phyloP scores from a whole-genome alignment of 768 basidiomycete genomes.

The Boletellus sp. region DNA sequence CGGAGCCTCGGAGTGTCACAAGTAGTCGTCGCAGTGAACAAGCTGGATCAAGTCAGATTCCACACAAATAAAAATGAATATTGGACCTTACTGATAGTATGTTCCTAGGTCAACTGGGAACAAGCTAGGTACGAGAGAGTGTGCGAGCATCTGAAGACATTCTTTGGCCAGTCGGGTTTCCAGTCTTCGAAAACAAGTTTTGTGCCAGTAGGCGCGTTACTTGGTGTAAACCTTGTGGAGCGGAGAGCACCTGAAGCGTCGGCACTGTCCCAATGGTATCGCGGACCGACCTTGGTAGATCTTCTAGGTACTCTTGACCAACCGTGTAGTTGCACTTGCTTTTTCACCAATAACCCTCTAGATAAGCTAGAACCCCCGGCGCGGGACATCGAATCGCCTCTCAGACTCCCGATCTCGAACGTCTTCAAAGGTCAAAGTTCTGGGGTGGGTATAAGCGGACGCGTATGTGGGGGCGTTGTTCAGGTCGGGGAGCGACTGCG shows the following conservation, averaged over 20 bases:
- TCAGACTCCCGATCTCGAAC: constrained; percentile 90
- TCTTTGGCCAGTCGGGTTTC: constrained; percentile 88
- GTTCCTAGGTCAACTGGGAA: constrained; percentile 78
- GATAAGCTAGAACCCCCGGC: constrained; percentile 79
- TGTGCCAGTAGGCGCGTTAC: constrained; percentile 86
- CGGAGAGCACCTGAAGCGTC: constrained; percentile 45
- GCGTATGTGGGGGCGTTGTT: constrained; percentile 82
- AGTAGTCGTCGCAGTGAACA: constrained; percentile 91
- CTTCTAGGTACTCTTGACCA: constrained; percentile 57
- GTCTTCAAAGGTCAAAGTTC: constrained; percentile 89
- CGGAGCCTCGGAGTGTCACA: constrained; percentile 90
- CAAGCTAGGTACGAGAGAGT: constrained; percentile 84
- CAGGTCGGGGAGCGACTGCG: constrained; percentile 89
- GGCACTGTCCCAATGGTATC: constrained; percentile 70
- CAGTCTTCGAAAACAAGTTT: constrained; percentile 73
- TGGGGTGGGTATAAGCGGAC: constrained; percentile 74
- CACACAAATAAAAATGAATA: background rate
- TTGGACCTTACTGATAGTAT: background rate
- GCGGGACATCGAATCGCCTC: constrained; percentile 69
- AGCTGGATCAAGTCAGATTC: constrained; percentile 76
- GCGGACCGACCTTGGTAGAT: constrained; percentile 80
- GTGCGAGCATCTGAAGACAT: constrained; percentile 64
- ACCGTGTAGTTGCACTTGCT: background rate
- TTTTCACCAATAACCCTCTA: constrained; percentile 28
- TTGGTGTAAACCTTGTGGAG: constrained; percentile 76